Conservation (phyloP, 345 rosid species). For the Brassica cretica region DNA sequence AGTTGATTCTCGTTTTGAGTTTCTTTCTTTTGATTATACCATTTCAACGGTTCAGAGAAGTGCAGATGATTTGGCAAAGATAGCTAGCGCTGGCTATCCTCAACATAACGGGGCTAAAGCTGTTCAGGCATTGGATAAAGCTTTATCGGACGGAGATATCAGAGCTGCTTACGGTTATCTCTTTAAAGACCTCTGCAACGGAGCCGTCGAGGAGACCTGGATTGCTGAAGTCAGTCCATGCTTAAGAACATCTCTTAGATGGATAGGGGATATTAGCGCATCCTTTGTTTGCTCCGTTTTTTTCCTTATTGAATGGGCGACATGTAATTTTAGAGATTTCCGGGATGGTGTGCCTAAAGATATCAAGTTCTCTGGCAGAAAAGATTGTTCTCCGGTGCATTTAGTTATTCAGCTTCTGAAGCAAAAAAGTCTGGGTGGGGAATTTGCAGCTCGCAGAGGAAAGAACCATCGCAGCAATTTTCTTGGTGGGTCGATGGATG, state of each 20-base stretch:
- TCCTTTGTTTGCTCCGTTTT: slow-evolving; percentile 78
- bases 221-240: slow-evolving; percentile 79
- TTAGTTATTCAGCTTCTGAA: slow-evolving; percentile 77
- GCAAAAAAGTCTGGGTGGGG: slow-evolving; percentile 64
- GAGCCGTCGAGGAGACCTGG: slow-evolving; percentile 78
- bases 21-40: slow-evolving; percentile 67
- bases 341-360: slow-evolving; percentile 61
- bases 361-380: slow-evolving; percentile 75
- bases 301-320: slow-evolving; percentile 98
- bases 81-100: slow-evolving; percentile 67
- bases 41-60: slow-evolving; percentile 70
- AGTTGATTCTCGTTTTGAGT: slow-evolving; percentile 72
- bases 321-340: slow-evolving; percentile 86
- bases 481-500: slow-evolving; percentile 44
- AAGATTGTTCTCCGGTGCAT: slow-evolving; percentile 78
- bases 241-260: slow-evolving; percentile 80
- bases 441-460: slow-evolving; percentile 34
- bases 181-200: slow-evolving; percentile 77
- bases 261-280: slow-evolving; percentile 68
- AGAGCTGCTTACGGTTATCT: slow-evolving; percentile 64
- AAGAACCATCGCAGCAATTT: slow-evolving; percentile 43
- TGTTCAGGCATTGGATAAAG: slow-evolving; percentile 84
- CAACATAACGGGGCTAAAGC: slow-evolving; percentile 79
- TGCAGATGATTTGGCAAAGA: slow-evolving; percentile 76
- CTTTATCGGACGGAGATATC: slow-evolving; percentile 76